phyloP scores from a whole-genome alignment of 805 yeast species.

The Maudiozyma saulgeensis region DNA sequence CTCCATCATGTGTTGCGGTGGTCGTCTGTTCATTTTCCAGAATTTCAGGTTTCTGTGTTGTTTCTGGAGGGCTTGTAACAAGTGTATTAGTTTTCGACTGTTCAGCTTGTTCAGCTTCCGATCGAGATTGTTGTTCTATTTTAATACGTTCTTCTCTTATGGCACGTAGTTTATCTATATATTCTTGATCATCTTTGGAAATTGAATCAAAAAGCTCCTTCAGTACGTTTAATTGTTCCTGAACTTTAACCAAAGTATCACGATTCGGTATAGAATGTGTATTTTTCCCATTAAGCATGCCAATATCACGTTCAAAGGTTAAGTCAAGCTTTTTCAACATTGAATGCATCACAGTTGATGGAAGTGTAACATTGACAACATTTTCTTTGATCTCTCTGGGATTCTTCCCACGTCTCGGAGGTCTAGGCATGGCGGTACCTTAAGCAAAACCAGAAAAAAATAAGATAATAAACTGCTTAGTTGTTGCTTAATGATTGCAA shows the following conservation, averaged over 20 bases:
- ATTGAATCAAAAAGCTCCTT: constrained; percentile 16
- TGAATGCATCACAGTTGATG: constrained; percentile 38
- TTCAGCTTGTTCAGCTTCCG: background rate
- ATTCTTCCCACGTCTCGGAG: constrained; percentile 22
- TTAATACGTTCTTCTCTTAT: constrained; percentile 7
- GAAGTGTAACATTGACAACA: constrained; percentile 26
- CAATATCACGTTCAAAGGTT: constrained; percentile 49
- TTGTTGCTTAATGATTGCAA: too few relatives aligned
- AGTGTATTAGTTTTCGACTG: background rate
- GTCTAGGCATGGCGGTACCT: background rate
- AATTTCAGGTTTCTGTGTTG: too few relatives aligned
- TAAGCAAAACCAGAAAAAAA: too few relatives aligned
- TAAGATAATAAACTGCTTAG: too few relatives aligned
- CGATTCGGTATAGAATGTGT: constrained; percentile 35
- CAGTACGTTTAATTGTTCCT: constrained; percentile 28
- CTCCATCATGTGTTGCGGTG: background rate
- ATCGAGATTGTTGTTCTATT: background rate
- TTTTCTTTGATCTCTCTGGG: constrained; percentile 9
- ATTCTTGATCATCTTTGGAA: constrained; percentile 16
- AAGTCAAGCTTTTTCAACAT: constrained; percentile 44
- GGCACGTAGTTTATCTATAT: constrained; percentile 11
- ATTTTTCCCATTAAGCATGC: constrained; percentile 51
- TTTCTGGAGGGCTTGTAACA: too few relatives aligned
- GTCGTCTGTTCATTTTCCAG: background rate
- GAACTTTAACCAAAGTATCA: constrained; percentile 37